Evolutionary conservation across 306 rosid species (phyloP).

Genomic region (Arachis stenosperma): DNA sequence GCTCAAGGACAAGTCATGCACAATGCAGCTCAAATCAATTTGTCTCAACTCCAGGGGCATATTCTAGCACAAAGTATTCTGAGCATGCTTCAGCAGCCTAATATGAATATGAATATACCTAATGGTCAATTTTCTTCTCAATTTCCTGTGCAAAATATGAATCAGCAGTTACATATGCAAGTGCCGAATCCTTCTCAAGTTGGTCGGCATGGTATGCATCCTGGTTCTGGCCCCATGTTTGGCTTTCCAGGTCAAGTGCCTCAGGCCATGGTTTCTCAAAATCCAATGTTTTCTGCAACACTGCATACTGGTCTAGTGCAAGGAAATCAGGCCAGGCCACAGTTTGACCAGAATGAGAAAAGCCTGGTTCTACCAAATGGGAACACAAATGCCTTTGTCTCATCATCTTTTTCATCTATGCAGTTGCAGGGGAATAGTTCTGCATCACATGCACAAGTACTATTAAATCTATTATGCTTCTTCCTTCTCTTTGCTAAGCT

Average conservation of each 20-base stretch:
- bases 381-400: constrained; percentile 47
- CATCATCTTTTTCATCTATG: constrained; percentile 47
- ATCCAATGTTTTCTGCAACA: constrained; percentile 44
- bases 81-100: constrained; percentile 62
- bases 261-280: constrained; percentile 54
- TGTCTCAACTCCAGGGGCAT: constrained; percentile 56
- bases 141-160: constrained; percentile 61
- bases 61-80: constrained; percentile 56
- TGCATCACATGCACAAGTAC: constrained; percentile 63
- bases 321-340: constrained; percentile 56
- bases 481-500: constrained; percentile 13
- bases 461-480: constrained; percentile 21
- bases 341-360: constrained; percentile 49
- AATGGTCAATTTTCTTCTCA: constrained; percentile 71
- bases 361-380: constrained; percentile 42
- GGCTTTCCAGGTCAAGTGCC: constrained; percentile 61
- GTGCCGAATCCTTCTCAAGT: constrained; percentile 58
- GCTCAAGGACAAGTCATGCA: constrained; percentile 54
- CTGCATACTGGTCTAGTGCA: constrained; percentile 52
- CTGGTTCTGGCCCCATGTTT: constrained; percentile 43
- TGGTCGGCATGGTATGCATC: constrained; percentile 46
- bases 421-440: constrained; percentile 55
- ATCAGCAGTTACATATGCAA: constrained; percentile 66
- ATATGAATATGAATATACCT: constrained; percentile 56
- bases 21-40: constrained; percentile 54